Percentiles rank a stretch among this genome's conserved stretches.
phyloP scores from a whole-genome alignment of 176 grass and related monocot species.

The Aegilops bicornis region DNA sequence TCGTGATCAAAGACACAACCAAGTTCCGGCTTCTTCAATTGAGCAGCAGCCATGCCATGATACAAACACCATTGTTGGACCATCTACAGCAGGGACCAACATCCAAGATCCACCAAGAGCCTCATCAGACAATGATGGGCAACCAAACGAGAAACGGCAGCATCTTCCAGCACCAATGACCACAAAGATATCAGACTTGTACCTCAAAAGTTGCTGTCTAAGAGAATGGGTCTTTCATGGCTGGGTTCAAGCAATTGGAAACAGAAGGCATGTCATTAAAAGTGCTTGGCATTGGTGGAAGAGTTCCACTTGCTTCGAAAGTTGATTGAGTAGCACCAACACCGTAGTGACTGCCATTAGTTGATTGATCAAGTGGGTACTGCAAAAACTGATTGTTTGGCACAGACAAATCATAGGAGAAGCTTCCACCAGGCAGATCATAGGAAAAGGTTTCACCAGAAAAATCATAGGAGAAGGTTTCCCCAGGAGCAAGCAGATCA shows the following conservation, averaged over 20 bases:
- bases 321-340: neutral
- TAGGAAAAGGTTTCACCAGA: constrained; percentile 17
- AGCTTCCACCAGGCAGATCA: neutral
- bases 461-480: neutral
- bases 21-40: neutral
- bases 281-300: neutral
- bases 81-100: neutral
- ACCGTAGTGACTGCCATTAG: neutral
- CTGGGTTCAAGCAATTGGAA: constrained; percentile 14
- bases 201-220: constrained; percentile 18
- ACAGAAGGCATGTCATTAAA: constrained; percentile 21
- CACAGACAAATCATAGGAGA: constrained; percentile 1
- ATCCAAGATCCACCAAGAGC: neutral
- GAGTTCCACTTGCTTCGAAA: neutral
- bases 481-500: constrained; percentile 42
- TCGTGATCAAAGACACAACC: neutral
- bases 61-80: neutral
- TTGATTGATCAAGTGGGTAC: constrained; percentile 5
- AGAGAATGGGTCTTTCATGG: constrained; percentile 21
- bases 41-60: neutral
- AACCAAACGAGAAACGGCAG: neutral
- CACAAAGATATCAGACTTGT: neutral
- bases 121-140: constrained; percentile 10
- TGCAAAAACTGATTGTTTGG: constrained; percentile 19
- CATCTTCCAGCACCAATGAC: neutral